These are phyloP conservation scores for Cystofilobasidium macerans DNA, from an alignment of 768 basidiomycete genomes.

Conservation along the genomic window DNA sequence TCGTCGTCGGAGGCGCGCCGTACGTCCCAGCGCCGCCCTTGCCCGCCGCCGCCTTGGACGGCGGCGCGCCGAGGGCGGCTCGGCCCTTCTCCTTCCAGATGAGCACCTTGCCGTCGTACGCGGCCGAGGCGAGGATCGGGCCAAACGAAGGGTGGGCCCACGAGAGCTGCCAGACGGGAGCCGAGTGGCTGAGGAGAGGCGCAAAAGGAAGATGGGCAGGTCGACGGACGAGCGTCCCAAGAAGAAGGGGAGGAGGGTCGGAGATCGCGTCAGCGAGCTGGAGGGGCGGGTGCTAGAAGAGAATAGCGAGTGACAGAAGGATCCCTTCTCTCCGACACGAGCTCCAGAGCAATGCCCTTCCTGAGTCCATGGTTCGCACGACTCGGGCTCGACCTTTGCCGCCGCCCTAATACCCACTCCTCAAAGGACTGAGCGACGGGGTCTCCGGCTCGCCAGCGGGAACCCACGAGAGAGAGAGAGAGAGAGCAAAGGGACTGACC, in stretches of 20 bases:
- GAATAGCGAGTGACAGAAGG: background rate
- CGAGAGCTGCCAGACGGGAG: conserved; percentile 94
- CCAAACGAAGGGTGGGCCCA: conserved; percentile 99
- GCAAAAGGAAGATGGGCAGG: background rate
- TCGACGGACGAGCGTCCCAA: background rate
- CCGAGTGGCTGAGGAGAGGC: conserved; percentile 59
- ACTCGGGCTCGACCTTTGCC: too few species aligned
- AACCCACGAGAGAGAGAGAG: too few species aligned
- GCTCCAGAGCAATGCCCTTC: too few species aligned
- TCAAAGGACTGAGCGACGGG: too few species aligned
- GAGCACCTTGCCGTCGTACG: conserved; percentile 94
- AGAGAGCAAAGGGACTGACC: conserved; percentile 30
- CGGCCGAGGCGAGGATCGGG: conserved; percentile 91
- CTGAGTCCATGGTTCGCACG: too few species aligned
- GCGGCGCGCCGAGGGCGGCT: conserved; percentile 25
- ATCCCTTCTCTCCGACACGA: too few species aligned
- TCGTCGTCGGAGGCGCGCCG: conserved; percentile 40
- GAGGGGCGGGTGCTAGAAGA: background rate
- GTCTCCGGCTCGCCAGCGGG: too few species aligned
- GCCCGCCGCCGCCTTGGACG: background rate
- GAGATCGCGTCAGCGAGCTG: background rate
- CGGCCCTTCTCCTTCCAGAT: conserved; percentile 75
- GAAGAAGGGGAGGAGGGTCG: background rate
- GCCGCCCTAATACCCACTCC: too few species aligned
- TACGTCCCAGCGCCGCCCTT: background rate